Evolutionary conservation across 106 monocot species (phyloP), one percentile per base, ranked within the genome.

Genomic region (Agapanthus africanus): DNA sequence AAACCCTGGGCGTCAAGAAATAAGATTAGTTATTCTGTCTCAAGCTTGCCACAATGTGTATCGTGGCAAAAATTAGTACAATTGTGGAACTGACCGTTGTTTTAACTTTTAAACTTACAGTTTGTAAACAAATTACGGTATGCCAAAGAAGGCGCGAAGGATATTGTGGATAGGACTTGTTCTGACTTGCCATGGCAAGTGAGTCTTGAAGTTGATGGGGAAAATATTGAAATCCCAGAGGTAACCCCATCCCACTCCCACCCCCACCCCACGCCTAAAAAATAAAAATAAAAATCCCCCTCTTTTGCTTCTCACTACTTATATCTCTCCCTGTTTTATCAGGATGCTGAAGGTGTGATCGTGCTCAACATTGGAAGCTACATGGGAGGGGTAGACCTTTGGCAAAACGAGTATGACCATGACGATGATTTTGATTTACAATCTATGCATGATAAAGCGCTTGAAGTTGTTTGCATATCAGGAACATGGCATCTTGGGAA

Each of bases 71-170:
- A 14, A 16, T 59, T 33, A 14, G 15, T 35, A 36, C 35, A 37
- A 34, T 27, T 42, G 44, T 61, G 19, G 36, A n/a, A 11, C n/a
- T 74, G 73, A 74, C 54, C 15, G n/a, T 51, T 63, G 15, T 46
- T 26, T 65, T 50, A 33, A 68, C 21, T 61, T 61, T 25, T 5
- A 15, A 47, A 15, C 19, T 19, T 34, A 22, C 84, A 93, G 93
- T 93, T 93, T 65, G 78, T 93, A 25, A 93, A 93, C 79, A 93
- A 93, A 80, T 62, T 93, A 54, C 65, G 81, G 28, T 93, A 93
- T 80, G 93, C 93, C 47, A 90, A 87, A 80, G 93, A 93, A 80
- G 90, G 93, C 59, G 93, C 90, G 34, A 93, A 87, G 78, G 93
- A 93, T 82, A 93, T 93, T 21, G 54, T 93, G 40, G 93, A 90